These are phyloP conservation scores for Neurospora sp. DNA, from an alignment of 495 filamentous ascomycete genomes.

Conservation along the genomic window DNA sequence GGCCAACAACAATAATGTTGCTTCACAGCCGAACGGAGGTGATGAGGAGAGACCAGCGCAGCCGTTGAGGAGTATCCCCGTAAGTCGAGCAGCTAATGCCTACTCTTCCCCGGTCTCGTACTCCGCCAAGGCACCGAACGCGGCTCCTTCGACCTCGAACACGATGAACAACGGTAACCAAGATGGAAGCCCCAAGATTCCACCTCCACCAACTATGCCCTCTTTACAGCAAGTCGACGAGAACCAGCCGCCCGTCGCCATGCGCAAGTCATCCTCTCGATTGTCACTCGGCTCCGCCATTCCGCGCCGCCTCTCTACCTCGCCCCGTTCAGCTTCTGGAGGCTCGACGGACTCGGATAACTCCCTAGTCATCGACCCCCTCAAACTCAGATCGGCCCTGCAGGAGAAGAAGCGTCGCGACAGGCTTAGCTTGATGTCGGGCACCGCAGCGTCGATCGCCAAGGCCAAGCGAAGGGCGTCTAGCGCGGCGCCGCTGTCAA, in stretches of 20 bases:
- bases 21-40: neutral
- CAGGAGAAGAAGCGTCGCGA: constrained; percentile 35
- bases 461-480: constrained; percentile 25
- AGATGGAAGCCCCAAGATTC: constrained; percentile 16
- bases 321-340: constrained; percentile 17
- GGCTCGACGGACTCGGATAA: constrained; percentile 29
- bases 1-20: constrained; percentile 26
- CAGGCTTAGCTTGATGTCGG: constrained; percentile 25
- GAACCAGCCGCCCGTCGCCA: constrained; percentile 24
- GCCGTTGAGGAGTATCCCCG: constrained; percentile 32
- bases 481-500: constrained; percentile 3
- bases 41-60: constrained; percentile 49
- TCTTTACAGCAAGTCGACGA: constrained; percentile 20
- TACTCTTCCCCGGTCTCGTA: constrained; percentile 22
- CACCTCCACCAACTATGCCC: constrained; percentile 4
- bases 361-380: constrained; percentile 28
- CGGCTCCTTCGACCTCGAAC: neutral
- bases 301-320: constrained; percentile 8
- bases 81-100: constrained; percentile 31
- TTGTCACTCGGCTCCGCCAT: constrained; percentile 15
- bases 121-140: neutral
- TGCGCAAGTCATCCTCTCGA: constrained; percentile 14
- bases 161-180: neutral
- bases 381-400: constrained; percentile 36
- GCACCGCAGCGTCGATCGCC: constrained; percentile 12